Evolutionary conservation across 2,329 filamentous ascomycete species (phyloP).

Genomic region (Nemania sp.): DNA sequence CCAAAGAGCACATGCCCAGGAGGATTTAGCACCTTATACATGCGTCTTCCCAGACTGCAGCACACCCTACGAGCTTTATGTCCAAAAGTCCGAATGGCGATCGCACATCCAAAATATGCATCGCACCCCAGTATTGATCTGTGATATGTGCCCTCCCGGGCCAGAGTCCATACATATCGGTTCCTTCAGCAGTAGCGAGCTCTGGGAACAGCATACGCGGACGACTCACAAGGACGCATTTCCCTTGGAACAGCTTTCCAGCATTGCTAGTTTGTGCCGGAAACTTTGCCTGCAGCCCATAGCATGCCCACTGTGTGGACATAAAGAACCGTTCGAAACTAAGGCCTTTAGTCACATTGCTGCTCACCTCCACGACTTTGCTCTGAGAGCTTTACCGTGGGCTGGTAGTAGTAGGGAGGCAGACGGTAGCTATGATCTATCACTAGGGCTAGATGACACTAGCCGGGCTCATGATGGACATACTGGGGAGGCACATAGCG

Average conservation of each 20-base stretch:
- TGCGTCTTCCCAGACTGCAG: not conserved
- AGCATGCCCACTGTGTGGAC: not conserved
- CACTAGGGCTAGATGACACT: not conserved
- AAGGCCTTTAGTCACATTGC: not conserved
- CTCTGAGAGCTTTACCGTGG: not conserved
- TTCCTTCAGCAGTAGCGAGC: not conserved
- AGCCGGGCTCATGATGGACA: not conserved
- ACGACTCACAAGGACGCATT: too few species aligned
- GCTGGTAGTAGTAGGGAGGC: not conserved
- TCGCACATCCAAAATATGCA: not conserved
- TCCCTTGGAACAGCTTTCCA: not conserved
- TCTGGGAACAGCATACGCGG: not conserved
- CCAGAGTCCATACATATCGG: not conserved
- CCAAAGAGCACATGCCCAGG: not conserved
- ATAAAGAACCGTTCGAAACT: not conserved
- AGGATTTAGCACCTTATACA: not conserved
- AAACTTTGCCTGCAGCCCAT: not conserved
- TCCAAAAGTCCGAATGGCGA: not conserved
- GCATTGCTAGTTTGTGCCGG: not conserved
- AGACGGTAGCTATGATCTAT: not conserved
- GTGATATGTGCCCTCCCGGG: not conserved
- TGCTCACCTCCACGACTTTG: not conserved
- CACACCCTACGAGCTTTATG: not conserved
- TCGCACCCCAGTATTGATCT: not conserved
- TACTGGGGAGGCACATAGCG: not conserved